phyloP scores from a whole-genome alignment of 345 rosid genomes.

The Passiflora organensis region DNA sequence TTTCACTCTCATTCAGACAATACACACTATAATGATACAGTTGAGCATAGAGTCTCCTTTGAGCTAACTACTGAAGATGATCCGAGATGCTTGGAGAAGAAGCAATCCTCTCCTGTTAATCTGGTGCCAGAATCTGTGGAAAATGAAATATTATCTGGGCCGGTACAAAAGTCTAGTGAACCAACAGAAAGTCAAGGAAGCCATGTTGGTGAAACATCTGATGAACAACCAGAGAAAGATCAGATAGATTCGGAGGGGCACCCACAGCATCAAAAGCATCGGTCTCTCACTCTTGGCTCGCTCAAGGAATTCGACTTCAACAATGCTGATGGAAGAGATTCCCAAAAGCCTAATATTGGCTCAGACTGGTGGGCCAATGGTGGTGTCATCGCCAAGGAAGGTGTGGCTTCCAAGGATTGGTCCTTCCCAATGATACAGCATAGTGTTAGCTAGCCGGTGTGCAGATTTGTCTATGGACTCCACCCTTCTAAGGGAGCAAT shows the following conservation, averaged over 20 bases:
- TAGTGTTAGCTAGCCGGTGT: constrained; percentile 44
- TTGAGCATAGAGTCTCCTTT: constrained; percentile 49
- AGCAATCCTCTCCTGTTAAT: constrained; percentile 39
- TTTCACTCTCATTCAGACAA: constrained; percentile 18
- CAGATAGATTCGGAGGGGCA: constrained; percentile 24
- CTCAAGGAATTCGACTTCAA: constrained; percentile 67
- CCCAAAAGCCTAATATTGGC: constrained; percentile 26
- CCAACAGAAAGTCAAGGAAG: constrained; percentile 12
- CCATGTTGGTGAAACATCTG: constrained; percentile 32
- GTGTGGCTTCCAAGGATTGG: constrained; percentile 47
- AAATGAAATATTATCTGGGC: constrained; percentile 21
- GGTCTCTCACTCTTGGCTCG: constrained; percentile 48
- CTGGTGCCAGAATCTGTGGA: constrained; percentile 16
- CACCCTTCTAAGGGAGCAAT: constrained; percentile 6
- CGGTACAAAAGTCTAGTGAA: constrained; percentile 18
- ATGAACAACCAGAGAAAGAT: constrained; percentile 24
- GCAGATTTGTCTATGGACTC: neutral
- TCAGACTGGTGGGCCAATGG: constrained; percentile 53
- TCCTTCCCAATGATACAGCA: constrained; percentile 75
- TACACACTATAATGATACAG: constrained; percentile 20
- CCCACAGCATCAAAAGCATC: constrained; percentile 36
- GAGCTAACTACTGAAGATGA: constrained; percentile 48
- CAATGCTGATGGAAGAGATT: constrained; percentile 46
- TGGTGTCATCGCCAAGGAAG: constrained; percentile 43
- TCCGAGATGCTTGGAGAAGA: constrained; percentile 39